Conservation (phyloP, 352 stramenopile species). For the Blastocystis sp. region DNA sequence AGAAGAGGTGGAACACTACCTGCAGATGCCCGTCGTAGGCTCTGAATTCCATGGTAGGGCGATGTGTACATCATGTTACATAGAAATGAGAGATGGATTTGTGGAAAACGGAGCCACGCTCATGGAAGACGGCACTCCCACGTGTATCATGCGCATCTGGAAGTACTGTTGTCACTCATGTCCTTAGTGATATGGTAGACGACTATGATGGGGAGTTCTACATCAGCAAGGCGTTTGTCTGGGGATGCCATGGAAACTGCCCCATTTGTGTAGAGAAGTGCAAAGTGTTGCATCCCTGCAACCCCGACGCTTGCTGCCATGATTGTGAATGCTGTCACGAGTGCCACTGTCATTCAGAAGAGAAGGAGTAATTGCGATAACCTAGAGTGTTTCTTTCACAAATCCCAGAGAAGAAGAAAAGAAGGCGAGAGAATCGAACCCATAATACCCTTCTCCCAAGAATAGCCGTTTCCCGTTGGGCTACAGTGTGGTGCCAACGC, state of each 20-base stretch:
- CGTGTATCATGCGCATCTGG: not conserved
- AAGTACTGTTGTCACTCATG: not conserved
- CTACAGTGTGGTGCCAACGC: not conserved
- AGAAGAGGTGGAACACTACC: not conserved
- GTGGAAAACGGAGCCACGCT: not conserved
- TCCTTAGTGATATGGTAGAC: not conserved
- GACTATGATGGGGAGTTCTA: constrained; percentile 46
- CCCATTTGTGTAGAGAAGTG: not conserved
- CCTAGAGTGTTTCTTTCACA: constrained; percentile 19
- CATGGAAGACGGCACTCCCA: not conserved
- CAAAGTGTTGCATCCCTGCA: not conserved
- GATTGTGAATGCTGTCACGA: not conserved
- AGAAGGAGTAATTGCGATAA: not conserved
- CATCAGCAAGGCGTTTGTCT: constrained; percentile 48
- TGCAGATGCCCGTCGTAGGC: not conserved
- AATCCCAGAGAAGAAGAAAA: constrained; percentile 29
- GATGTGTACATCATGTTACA: not conserved
- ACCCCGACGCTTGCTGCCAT: not conserved
- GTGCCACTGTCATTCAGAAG: not conserved
- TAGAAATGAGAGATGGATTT: not conserved
- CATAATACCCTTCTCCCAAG: not conserved
- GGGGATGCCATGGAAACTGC: constrained; percentile 7
- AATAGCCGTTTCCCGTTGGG: not conserved
- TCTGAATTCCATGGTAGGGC: not conserved
- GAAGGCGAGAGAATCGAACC: not conserved